These are phyloP conservation scores for Arabis hirsuta DNA, from an alignment of 345 rosid genomes.

Conservation along the genomic window DNA sequence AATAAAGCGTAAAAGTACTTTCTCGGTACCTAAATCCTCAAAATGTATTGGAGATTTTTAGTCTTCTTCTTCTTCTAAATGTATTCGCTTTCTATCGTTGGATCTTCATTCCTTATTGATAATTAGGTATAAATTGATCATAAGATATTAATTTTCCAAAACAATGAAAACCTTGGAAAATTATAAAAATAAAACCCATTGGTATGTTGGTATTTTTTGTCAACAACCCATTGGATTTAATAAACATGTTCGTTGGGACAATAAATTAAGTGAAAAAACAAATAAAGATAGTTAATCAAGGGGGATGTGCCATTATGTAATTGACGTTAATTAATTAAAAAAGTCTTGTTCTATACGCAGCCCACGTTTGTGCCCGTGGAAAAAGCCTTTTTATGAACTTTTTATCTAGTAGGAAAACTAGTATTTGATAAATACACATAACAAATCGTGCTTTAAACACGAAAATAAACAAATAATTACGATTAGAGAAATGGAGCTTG, in stretches of 20 bases:
- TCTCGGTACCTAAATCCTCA: not conserved
- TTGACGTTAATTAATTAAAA: not conserved
- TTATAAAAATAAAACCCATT: not conserved
- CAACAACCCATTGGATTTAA: not conserved
- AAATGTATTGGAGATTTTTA: too few species aligned
- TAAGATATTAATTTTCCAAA: not conserved
- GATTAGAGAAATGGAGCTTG: too few species aligned
- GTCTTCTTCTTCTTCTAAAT: too few species aligned
- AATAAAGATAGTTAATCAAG: conserved; percentile 22
- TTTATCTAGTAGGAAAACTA: too few species aligned
- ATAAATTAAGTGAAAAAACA: not conserved
- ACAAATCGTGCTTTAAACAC: too few species aligned
- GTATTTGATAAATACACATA: too few species aligned
- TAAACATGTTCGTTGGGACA: conserved; percentile 11
- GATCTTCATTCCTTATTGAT: too few species aligned
- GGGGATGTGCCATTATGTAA: conserved; percentile 18
- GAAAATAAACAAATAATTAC: too few species aligned
- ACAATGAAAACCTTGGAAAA: not conserved
- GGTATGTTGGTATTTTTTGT: not conserved
- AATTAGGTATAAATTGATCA: too few species aligned
- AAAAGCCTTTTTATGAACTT: not conserved
- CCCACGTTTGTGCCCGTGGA: not conserved
- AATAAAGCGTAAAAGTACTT: conserved; percentile 1
- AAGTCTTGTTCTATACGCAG: not conserved
- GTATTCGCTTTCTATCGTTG: too few species aligned